These are phyloP conservation scores for Phytophthora hybrid DNA, from an alignment of 352 stramenopile species.

Conservation along the genomic window DNA sequence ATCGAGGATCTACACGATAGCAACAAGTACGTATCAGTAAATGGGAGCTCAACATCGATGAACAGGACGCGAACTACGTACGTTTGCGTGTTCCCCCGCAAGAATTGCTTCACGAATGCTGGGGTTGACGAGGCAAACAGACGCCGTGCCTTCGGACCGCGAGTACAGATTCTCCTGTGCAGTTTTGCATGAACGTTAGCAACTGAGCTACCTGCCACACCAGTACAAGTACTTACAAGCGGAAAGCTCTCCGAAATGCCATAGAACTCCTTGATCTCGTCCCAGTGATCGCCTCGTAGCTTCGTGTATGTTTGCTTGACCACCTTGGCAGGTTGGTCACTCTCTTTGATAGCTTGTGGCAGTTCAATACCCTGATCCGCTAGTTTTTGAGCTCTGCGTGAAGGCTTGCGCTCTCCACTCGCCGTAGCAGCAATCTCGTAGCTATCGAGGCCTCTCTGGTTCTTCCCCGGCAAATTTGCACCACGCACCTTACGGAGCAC, in stretches of 20 bases:
- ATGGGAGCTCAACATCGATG: background rate
- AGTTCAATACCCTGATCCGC: constrained; percentile 6
- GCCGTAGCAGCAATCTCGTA: constrained; percentile 54
- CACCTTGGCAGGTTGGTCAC: constrained; percentile 19
- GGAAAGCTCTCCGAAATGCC: constrained; percentile 68
- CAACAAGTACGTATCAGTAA: background rate
- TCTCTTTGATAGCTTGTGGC: background rate
- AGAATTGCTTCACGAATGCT: constrained; percentile 64
- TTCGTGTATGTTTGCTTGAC: constrained; percentile 60
- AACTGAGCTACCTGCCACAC: background rate
- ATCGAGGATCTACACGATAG: constrained; percentile 77
- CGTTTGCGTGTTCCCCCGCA: constrained; percentile 59
- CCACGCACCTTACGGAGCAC: constrained; percentile 87
- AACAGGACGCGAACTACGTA: background rate
- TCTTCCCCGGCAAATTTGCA: constrained; percentile 38
- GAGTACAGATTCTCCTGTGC: constrained; percentile 65
- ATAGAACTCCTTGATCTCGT: constrained; percentile 70
- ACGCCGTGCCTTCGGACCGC: constrained; percentile 70
- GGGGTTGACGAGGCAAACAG: constrained; percentile 69
- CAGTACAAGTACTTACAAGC: constrained; percentile 39
- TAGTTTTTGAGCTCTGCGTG: constrained; percentile 21
- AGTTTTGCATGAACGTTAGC: background rate
- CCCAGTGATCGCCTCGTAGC: constrained; percentile 62
- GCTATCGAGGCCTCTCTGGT: constrained; percentile 51
- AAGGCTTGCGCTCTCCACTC: constrained; percentile 28